Percentiles rank a stretch among this genome's conserved stretches.
Conservation (phyloP, 305 asterid species). For the Fraxinus nigra region DNA sequence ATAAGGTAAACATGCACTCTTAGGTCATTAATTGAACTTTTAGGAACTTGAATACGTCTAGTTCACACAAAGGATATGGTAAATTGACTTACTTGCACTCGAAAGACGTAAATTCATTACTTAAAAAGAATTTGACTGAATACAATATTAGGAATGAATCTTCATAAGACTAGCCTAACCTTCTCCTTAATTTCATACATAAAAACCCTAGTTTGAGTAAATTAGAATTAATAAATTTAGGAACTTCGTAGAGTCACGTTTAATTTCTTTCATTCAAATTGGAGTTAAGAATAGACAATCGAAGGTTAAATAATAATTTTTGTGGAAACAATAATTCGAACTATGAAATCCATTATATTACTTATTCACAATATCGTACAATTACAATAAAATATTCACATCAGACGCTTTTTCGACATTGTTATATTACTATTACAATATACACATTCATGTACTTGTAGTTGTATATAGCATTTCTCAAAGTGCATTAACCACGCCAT, state of each 20-base stretch:
- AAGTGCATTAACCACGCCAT: constrained; percentile 40
- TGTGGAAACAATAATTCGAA: neutral
- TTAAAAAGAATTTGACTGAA: neutral
- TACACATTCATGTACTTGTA: neutral
- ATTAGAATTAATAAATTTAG: neutral
- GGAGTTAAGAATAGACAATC: neutral
- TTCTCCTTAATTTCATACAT: neutral
- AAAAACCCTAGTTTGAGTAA: neutral
- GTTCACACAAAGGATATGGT: neutral
- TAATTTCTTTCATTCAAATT: neutral
- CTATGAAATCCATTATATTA: no score
- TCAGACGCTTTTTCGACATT: neutral
- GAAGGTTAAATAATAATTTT: no score
- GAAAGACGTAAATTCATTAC: neutral
- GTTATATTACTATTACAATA: neutral
- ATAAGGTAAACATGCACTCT: no score
- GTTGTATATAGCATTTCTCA: constrained; percentile 12
- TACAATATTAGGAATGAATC: neutral
- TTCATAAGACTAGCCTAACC: neutral
- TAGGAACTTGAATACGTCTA: neutral
- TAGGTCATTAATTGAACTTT: neutral
- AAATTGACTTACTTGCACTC: neutral
- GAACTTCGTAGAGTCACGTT: neutral
- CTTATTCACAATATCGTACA: neutral
- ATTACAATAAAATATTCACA: neutral